Evolutionary conservation across 768 basidiomycete species (phyloP), one percentile per base, ranked within the genome.

Genomic region (Tricholoma matsutake): DNA sequence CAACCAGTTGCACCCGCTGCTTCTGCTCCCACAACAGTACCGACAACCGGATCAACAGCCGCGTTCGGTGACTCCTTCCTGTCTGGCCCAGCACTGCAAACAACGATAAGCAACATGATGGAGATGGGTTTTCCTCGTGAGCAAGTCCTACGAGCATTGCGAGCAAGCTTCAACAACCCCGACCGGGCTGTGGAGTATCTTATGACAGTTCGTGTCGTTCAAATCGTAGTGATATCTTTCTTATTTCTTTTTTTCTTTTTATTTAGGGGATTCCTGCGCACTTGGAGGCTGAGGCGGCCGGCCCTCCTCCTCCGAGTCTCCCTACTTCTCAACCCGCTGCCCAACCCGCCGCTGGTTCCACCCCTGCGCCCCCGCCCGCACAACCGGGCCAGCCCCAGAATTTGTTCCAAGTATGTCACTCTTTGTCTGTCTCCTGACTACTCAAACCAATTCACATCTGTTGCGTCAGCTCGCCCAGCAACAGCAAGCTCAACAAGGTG

Each of bases 101-200:
- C 80, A 6, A 86, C 94, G 6, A 88, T 98, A 66, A 74, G 78
- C 54, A 89, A 89, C 70, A 94, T 99, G 85, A 76, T 87, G 39
- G 92, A 94, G 66, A 98, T 99, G 97, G 97, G 97, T 6, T 98
- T 96, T 67, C 82, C 84, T 61, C 82, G 87, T 39, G 94, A 95
- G 3, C 85, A 93, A 68, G 93, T 98, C 43, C 74, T 87, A 68
- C 84, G 87, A 14, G 95, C 96, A 3, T 72, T 99, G 72, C 82
- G 94, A 61, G 97, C 96, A 28, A 95, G 92, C 70, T 99, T 84
- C 78, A 99, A 99, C 75, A 98, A 99, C 75, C 92, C 97, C 7
- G 95, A 98, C 67, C 85, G 97, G 31, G 97, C 97, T 6, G 96
- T 94, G n/a, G 97, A 99, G 73, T 99, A 99, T 74, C 78, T 99